Base-by-base conservation (phyloP, 306 rosid genomes). In the Quercus dentata region DNA sequence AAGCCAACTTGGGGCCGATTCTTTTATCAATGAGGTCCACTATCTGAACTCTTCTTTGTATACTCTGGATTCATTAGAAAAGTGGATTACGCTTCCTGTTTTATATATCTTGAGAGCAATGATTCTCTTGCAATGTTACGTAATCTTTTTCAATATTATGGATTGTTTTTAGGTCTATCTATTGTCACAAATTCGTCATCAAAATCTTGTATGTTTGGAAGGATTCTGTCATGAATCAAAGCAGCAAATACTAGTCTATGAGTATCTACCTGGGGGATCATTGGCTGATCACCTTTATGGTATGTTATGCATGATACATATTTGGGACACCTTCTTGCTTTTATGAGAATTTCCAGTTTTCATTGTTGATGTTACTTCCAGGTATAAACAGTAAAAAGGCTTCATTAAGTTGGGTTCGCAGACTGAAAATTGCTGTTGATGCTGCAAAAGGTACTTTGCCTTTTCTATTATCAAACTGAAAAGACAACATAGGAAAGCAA, bases 361-460 rank as follows among this genome's bases (percentile, higher is more conserved):
- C 41, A 38, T 20, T 15, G 11, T 17, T 19, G 27, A 33, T 69
- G 70, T 76, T 78, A 56, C 44, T 65, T 33, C 54, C 90, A 94
- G 99, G 97, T 69, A 54, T 85, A 79, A 89, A 82, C 69, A 86
- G 89, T 67, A 77, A 78, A 74, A 90, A 79, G 59, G 81, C 85
- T 68, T 84, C 94, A 62, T 86, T 94, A 58, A 94, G 97, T 74
- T 94, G 99, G 99, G 90, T 91, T 75, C 86, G 97, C 44, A 89
- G 99, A 88, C 89, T 94, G 89, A 94, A 94, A 90, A 91, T 94
- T 78, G 95, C 97, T 35, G 89, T 91, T 15, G 99, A 94, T 86
- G 97, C 99, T 76, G 97, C 97, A 65, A 94, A 94, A 90, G 99
- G 97, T 94, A 82, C 71, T 6, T 69, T 56, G 27, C 35, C 1